These are phyloP conservation scores for Chaetomium strumarium DNA, from an alignment of 2,329 filamentous ascomycete genomes.

Conservation along the genomic window DNA sequence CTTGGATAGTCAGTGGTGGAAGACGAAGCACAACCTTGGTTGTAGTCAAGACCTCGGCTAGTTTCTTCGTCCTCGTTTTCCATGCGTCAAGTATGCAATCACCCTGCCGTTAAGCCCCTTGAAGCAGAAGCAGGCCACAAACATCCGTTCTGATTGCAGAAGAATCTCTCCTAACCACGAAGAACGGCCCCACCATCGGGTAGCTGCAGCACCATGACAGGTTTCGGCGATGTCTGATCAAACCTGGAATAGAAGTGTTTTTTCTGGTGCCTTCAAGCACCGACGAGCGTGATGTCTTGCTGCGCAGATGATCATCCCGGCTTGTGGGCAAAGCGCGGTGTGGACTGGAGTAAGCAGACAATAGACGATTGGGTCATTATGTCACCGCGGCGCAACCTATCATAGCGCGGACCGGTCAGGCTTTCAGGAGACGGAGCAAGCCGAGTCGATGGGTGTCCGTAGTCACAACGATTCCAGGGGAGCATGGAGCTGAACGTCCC, in stretches of 20 bases:
- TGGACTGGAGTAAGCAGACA: background rate
- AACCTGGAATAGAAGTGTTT: constrained; percentile 12
- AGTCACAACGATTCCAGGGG: constrained; percentile 3
- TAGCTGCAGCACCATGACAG: constrained; percentile 35
- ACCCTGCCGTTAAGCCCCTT: constrained; percentile 42
- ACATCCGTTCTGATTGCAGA: constrained; percentile 37
- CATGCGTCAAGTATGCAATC: constrained; percentile 43
- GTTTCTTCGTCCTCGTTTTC: constrained; percentile 31
- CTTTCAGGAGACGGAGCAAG: constrained; percentile 10
- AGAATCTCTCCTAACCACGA: constrained; percentile 31
- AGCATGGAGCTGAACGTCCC: constrained; percentile 12
- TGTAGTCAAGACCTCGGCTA: constrained; percentile 9
- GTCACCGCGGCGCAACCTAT: background rate
- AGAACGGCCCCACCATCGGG: constrained; percentile 33
- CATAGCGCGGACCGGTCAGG: background rate
- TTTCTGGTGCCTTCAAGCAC: background rate
- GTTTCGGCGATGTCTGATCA: constrained; percentile 28
- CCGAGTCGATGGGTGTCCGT: constrained; percentile 4
- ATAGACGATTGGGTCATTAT: background rate
- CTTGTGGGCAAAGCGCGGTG: background rate
- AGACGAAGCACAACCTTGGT: constrained; percentile 6
- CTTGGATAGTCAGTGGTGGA: constrained; percentile 4
- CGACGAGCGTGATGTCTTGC: background rate
- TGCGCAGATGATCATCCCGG: background rate
- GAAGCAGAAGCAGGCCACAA: constrained; percentile 43